These are phyloP conservation scores for Calonectria pauciramosa DNA, from an alignment of 2,329 filamentous ascomycete species.

Conservation along the genomic window DNA sequence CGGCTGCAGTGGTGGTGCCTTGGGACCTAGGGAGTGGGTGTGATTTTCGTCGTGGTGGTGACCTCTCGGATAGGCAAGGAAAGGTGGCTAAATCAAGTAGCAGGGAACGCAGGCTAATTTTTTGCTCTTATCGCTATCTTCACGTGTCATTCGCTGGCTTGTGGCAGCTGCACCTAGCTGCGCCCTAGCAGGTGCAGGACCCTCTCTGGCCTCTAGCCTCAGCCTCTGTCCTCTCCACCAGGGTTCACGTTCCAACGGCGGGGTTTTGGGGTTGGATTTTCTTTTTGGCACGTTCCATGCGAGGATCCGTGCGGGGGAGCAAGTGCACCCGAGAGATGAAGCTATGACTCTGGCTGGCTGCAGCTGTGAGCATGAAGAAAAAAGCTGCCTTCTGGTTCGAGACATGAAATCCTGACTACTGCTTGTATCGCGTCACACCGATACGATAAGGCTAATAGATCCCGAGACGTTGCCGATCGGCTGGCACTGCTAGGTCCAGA, in stretches of 20 bases:
- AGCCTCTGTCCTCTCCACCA: conserved; percentile 2
- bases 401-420: background rate
- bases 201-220: background rate
- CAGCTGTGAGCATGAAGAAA: background rate
- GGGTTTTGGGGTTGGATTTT: conserved; percentile 7
- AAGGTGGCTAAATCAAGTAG: conserved; percentile 47
- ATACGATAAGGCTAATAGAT: conserved; percentile 36
- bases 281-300: conserved; percentile 12
- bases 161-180: conserved; percentile 20
- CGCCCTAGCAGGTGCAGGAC: conserved; percentile 11
- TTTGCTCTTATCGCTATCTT: conserved; percentile 48
- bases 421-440: conserved; percentile 38
- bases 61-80: conserved; percentile 42
- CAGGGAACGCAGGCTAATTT: conserved; percentile 33
- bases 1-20: conserved; percentile 12
- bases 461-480: background rate
- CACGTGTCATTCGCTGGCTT: conserved; percentile 38
- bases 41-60: conserved; percentile 38
- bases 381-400: background rate
- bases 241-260: conserved; percentile 9
- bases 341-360: background rate
- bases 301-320: conserved; percentile 18
- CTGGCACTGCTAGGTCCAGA: background rate
- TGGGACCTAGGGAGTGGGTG: conserved; percentile 15
- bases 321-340: background rate